Percentiles rank a stretch among this genome's conserved stretches.
These are phyloP conservation scores for Purshia tridentata DNA, from an alignment of 306 rosid genomes.

Conservation along the genomic window DNA sequence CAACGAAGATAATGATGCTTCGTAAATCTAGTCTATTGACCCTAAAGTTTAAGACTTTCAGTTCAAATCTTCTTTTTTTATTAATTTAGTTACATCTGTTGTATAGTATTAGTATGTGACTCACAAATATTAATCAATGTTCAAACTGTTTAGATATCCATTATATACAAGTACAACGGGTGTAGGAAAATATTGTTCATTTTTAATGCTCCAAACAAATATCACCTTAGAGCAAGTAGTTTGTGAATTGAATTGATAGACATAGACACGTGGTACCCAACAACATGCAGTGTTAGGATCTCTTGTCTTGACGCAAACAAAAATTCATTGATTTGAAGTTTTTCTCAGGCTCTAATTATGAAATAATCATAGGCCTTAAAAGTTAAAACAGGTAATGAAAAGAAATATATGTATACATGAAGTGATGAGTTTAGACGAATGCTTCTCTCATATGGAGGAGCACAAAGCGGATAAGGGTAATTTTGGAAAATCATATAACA, in stretches of 20 bases:
- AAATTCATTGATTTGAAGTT: not conserved
- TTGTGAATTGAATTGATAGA: not conserved
- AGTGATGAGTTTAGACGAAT: constrained; percentile 2
- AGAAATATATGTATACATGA: constrained; percentile 14
- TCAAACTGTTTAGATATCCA: no score
- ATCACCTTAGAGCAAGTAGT: not conserved
- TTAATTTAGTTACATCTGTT: no score
- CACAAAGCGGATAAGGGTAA: constrained; percentile 28
- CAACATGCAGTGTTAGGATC: not conserved
- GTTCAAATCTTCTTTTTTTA: no score
- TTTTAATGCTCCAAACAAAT: no score
- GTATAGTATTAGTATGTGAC: no score
- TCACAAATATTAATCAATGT: no score
- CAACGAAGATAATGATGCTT: no score
- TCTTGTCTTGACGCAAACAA: not conserved
- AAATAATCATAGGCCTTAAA: not conserved
- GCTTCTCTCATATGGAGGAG: no score
- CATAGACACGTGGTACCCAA: not conserved
- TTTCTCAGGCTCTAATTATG: not conserved
- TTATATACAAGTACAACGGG: no score
- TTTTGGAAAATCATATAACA: constrained; percentile 34
- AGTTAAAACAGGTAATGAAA: constrained; percentile 5
- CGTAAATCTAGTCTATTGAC: no score
- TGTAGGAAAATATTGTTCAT: no score
- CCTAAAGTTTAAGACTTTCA: no score